Percentiles rank a stretch among this genome's conserved stretches.
Conservation (phyloP, 495 filamentous ascomycete genomes). For the Penicillium bovifimosum region DNA sequence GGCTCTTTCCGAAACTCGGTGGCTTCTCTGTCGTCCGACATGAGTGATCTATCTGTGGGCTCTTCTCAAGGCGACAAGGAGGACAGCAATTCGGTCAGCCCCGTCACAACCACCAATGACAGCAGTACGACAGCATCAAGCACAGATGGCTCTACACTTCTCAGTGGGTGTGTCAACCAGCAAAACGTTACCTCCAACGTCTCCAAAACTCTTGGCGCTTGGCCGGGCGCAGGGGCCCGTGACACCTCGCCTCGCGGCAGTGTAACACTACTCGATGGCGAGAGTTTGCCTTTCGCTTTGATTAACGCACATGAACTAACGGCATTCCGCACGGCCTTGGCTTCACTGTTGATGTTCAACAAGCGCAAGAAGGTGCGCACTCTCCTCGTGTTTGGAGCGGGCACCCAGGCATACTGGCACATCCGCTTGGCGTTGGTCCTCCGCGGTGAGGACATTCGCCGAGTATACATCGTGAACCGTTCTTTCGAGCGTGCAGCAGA, state of each 20-base stretch:
- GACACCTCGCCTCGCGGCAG: slow-evolving; percentile 69
- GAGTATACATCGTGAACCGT: slow-evolving; percentile 74
- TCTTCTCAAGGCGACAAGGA: slow-evolving; percentile 31
- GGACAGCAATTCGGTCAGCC: slow-evolving; percentile 3
- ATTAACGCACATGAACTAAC: slow-evolving; percentile 83
- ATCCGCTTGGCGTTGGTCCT: slow-evolving; percentile 74
- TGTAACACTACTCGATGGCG: slow-evolving; percentile 63
- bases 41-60: slow-evolving; percentile 35
- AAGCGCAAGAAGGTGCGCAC: slow-evolving; percentile 65
- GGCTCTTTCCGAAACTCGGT: slow-evolving; percentile 26
- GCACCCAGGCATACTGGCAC: slow-evolving; percentile 92
- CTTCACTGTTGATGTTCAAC: slow-evolving; percentile 66
- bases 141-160: slow-evolving; percentile 23
- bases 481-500: slow-evolving; percentile 56
- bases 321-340: slow-evolving; percentile 88
- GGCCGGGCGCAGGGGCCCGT: slow-evolving; percentile 37
- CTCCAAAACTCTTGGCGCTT: slow-evolving; percentile 33
- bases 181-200: slow-evolving; percentile 25
- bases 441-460: slow-evolving; percentile 63
- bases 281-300: slow-evolving; percentile 68
- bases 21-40: slow-evolving; percentile 35
- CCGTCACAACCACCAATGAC: slow-evolving; percentile 18
- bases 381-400: slow-evolving; percentile 81
- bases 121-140: slow-evolving; percentile 26
- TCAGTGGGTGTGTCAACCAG: slow-evolving; percentile 34